These are phyloP conservation scores for Colletotrichum higginsianum DNA, from an alignment of 2,329 filamentous ascomycete genomes.

Conservation along the genomic window DNA sequence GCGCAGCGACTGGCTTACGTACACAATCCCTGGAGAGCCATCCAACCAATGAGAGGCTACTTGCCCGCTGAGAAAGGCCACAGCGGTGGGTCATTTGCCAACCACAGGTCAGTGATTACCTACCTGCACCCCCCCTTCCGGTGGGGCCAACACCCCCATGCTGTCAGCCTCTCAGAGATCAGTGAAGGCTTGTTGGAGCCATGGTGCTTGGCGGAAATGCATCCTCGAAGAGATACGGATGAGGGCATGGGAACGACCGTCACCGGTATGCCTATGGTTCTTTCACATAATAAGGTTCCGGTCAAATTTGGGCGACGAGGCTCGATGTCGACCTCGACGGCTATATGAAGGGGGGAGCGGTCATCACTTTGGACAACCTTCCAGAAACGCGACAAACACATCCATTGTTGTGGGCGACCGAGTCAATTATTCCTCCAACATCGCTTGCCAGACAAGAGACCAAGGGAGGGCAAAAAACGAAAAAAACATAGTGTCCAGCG, in stretches of 20 bases:
- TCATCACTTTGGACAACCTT: neutral
- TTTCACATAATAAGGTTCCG: conserved; percentile 11
- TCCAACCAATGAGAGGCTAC: conserved; percentile 17
- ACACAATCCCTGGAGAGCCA: neutral
- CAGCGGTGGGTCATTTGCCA: conserved; percentile 13
- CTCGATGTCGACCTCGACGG: conserved; percentile 5
- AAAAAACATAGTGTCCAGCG: neutral
- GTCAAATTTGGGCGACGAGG: neutral
- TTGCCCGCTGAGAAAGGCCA: conserved; percentile 27
- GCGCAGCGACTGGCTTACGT: conserved; percentile 22
- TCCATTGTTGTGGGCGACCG: neutral
- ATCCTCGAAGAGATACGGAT: conserved; percentile 5
- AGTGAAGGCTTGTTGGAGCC: conserved; percentile 12
- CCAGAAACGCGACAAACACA: neutral
- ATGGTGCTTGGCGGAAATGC: neutral
- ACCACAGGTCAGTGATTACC: conserved; percentile 29
- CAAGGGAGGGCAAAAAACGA: neutral
- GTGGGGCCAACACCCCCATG: conserved; percentile 15
- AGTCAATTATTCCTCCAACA: conserved; percentile 8
- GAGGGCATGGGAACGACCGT: conserved; percentile 8
- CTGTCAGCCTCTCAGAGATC: conserved; percentile 32
- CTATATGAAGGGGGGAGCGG: conserved; percentile 11
- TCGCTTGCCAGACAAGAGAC: conserved; percentile 6
- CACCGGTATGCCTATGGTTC: neutral
- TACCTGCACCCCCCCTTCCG: neutral